Percentiles rank a stretch among this genome's conserved stretches.
phyloP scores from a whole-genome alignment of 2,329 filamentous ascomycete genomes.

The Anisogramma anomala region DNA sequence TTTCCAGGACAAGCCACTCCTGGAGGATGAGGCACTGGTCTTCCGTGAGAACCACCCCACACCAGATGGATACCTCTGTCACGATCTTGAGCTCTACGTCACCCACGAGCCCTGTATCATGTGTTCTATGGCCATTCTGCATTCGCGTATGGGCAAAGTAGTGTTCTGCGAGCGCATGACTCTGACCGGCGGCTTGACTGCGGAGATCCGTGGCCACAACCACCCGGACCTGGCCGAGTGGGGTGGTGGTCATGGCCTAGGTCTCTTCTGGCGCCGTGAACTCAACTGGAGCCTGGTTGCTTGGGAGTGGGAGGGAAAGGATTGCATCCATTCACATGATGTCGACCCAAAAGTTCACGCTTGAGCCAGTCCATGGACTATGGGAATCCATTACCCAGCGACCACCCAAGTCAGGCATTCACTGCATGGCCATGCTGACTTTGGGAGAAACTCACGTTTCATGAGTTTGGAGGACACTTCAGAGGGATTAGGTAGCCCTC shows the following conservation, averaged over 20 bases:
- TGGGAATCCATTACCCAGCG: no score
- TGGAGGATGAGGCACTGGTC: conserved; percentile 51
- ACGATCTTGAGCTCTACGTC: conserved; percentile 83
- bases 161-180: conserved; percentile 72
- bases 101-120: conserved; percentile 95
- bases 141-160: conserved; percentile 81
- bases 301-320: conserved; percentile 58
- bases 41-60: conserved; percentile 54
- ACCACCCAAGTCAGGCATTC: background rate
- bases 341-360: conserved; percentile 40
- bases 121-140: conserved; percentile 92
- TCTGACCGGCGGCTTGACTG: conserved; percentile 69
- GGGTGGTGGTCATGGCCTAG: conserved; percentile 48
- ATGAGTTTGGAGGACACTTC: conserved; percentile 3
- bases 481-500: conserved; percentile 6
- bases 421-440: background rate
- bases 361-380: conserved; percentile 16
- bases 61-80: conserved; percentile 81
- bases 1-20: conserved; percentile 57
- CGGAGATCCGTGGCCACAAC: conserved; percentile 53
- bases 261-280: conserved; percentile 61
- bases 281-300: conserved; percentile 77
- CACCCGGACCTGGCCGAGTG: conserved; percentile 26
- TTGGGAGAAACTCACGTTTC: background rate
- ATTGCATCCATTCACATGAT: conserved; percentile 24